Base-by-base conservation (phyloP, 805 yeast species). In the Candida ipomoeae region DNA sequence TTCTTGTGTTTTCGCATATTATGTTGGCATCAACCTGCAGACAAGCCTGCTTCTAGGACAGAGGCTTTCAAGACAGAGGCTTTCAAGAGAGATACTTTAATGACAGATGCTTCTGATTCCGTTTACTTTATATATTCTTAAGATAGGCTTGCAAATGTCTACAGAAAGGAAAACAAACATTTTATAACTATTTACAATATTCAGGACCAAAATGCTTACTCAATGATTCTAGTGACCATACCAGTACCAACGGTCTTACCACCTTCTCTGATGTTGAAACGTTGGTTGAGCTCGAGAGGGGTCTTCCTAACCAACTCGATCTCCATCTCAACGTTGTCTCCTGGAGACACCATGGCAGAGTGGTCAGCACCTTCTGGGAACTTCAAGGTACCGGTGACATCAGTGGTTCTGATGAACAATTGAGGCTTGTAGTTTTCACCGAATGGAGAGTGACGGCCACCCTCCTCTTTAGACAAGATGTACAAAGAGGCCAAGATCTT, bases 241-340 rank as follows among this genome's bases (percentile, higher is more conserved):
- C 99, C 99, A 61, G 99, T 94, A 75, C 97, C 99, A 61, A 94
- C 97, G 59, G 99, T 94, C 79, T 87, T 88, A 71, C 97, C 97
- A 78, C 98, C 97, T 80, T 94, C 99, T 84, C 99, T 94, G 72
- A 94, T 81, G 84, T 94, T 94, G 87, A 94, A 94, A 78, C 98
- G 88, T 81, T 91, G 97, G 72, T 96, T 96, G 64, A 86, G 85
- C 81, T 94, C 99, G 58, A 94, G 66, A 55, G 98, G 96, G 61
- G 95, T 88, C 70, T 96, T 94, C 77, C 82, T 88, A 57, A 87
- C 84, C 68, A 92, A 80, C 69, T 86, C 87, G 69, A 92, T 88
- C 66, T 83, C 84, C 96, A 94, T 89, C 81, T 94, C 99, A 57
- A 90, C 82, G 75, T 94, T 94, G 81, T 94, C 99, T 78, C 99